Evolutionary conservation across 352 stramenopile genomes (phyloP).

Genomic region (Phytophthora quininea): DNA sequence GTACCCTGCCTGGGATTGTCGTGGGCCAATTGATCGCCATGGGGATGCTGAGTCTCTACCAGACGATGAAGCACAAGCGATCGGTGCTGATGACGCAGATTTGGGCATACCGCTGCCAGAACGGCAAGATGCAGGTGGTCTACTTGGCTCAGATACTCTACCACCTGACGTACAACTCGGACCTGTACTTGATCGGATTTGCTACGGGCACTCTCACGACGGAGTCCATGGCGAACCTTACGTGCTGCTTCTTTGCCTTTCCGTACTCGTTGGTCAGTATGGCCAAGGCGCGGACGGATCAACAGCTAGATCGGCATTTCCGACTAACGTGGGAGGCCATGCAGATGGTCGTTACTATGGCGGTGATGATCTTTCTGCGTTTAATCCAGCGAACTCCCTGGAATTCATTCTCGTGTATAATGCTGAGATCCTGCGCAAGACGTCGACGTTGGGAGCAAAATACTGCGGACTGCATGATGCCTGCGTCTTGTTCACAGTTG

Average conservation of each 20-base stretch:
- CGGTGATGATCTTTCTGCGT: no score
- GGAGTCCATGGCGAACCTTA: constrained; percentile 25
- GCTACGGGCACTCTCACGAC: constrained; percentile 22
- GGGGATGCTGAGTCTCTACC: constrained; percentile 18
- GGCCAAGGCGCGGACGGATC: neutral
- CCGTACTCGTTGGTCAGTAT: constrained; percentile 23
- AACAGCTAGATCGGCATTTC: no score
- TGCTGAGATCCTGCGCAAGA: constrained; percentile 7
- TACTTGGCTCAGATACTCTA: constrained; percentile 30
- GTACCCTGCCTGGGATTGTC: constrained; percentile 11
- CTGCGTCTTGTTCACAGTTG: constrained; percentile 14
- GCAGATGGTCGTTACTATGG: no score
- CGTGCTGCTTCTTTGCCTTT: constrained; percentile 26
- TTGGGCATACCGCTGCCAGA: constrained; percentile 32
- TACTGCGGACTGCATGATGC: constrained; percentile 15
- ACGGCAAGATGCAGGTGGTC: constrained; percentile 20
- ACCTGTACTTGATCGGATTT: constrained; percentile 26
- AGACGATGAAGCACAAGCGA: constrained; percentile 20
- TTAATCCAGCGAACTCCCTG: neutral
- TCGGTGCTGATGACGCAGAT: constrained; percentile 33
- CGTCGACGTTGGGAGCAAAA: constrained; percentile 1
- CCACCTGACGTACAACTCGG: constrained; percentile 24
- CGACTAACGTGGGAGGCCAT: no score
- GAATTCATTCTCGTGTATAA: neutral
- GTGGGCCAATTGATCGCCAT: constrained; percentile 20